A percentile compares a stretch with the other conserved stretches of the same genome.
Conservation (phyloP, 176 grass and related monocot species). For the Hordeum marinum region DNA sequence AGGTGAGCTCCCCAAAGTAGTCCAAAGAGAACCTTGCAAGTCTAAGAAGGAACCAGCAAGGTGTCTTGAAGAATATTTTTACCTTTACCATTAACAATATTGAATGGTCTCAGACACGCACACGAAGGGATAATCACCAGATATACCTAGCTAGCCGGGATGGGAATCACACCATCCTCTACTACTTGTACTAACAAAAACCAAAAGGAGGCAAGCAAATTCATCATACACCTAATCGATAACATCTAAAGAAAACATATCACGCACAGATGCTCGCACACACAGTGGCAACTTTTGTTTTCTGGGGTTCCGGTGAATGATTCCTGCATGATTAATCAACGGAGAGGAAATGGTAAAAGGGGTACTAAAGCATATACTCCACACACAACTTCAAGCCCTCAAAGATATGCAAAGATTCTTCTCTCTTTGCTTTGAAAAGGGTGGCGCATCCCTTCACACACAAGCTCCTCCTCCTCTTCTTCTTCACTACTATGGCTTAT, state of each 20-base stretch:
- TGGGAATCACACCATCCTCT: conserved; percentile 34
- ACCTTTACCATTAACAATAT: conserved; percentile 42
- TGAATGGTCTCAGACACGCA: conserved; percentile 24
- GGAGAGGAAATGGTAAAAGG: conserved; percentile 49
- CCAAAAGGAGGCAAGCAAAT: conserved; percentile 24
- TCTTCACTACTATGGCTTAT: too few species aligned
- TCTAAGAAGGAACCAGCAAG: conserved; percentile 49
- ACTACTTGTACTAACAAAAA: conserved; percentile 35
- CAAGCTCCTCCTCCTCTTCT: conserved; percentile 34
- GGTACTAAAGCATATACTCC: conserved; percentile 80
- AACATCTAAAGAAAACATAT: not conserved
- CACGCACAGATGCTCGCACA: conserved; percentile 40
- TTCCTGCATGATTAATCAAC: conserved; percentile 67
- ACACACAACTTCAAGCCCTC: conserved; percentile 70
- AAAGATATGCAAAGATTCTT: conserved; percentile 57
- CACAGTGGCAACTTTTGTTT: conserved; percentile 29
- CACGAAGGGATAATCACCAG: conserved; percentile 55
- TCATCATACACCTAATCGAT: not conserved
- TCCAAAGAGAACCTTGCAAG: conserved; percentile 56
- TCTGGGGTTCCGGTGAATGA: conserved; percentile 30
- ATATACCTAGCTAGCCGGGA: conserved; percentile 59
- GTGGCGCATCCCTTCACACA: conserved; percentile 61
- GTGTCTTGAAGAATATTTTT: conserved; percentile 56
- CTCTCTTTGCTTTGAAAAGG: conserved; percentile 87
- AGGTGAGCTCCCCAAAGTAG: conserved; percentile 39